Percentiles rank a stretch among this genome's conserved stretches.
Conservation (phyloP, 1,139 yeast genomes). For the Candida dubliniensis region DNA sequence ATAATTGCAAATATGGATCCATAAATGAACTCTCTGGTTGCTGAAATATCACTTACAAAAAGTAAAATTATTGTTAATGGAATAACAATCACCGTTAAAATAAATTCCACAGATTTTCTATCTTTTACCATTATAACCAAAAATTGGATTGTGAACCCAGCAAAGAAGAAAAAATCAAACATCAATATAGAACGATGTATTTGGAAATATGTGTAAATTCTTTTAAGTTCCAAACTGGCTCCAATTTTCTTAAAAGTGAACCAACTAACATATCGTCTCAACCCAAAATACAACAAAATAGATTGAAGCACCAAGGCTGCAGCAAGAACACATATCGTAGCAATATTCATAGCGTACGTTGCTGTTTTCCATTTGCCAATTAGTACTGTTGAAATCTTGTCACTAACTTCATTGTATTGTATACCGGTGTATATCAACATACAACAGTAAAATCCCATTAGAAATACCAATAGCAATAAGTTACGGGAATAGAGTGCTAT, state of each 20-base stretch:
- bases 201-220: slow-evolving; percentile 43
- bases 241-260: slow-evolving; percentile 52
- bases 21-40: slow-evolving; percentile 34
- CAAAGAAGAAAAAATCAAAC: slow-evolving; percentile 50
- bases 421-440: slow-evolving; percentile 53
- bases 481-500: slow-evolving; percentile 46
- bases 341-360: slow-evolving; percentile 41
- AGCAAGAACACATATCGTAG: slow-evolving; percentile 47
- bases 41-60: slow-evolving; percentile 37
- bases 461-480: slow-evolving; percentile 40
- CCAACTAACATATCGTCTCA: slow-evolving; percentile 48
- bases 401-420: slow-evolving; percentile 52
- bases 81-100: slow-evolving; percentile 48
- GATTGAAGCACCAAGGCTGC: slow-evolving; percentile 37
- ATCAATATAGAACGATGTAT: slow-evolving; percentile 43
- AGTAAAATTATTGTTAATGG: slow-evolving; percentile 47
- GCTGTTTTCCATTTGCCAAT: slow-evolving; percentile 28
- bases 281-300: slow-evolving; percentile 33
- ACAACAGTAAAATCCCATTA: slow-evolving; percentile 47
- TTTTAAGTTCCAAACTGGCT: slow-evolving; percentile 44
- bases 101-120: slow-evolving; percentile 46
- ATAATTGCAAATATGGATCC: slow-evolving; percentile 32
- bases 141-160: slow-evolving; percentile 56
- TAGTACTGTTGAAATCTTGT: slow-evolving; percentile 22
- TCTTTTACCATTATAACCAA: slow-evolving; percentile 46